Conservation (phyloP, 208 protist species). For the Wallacemonas sp. region DNA sequence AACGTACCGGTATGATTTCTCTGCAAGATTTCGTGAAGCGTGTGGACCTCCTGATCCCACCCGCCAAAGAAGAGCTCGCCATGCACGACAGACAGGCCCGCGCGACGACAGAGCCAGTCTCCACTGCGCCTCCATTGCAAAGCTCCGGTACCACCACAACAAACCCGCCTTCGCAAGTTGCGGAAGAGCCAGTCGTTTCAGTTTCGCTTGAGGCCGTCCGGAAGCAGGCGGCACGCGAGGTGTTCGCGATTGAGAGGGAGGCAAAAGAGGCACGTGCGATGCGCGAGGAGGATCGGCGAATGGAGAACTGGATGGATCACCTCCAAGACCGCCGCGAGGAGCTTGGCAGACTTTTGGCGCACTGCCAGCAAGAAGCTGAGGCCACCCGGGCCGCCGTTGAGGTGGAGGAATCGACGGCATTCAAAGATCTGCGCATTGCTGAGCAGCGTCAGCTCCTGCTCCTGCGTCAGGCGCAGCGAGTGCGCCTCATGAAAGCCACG, state of each 20-base stretch:
- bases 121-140: background rate
- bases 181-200: too few relatives aligned
- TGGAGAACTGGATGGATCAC: slow-evolving; percentile 21
- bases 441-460: slow-evolving; percentile 23
- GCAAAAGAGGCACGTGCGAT: slow-evolving; percentile 34
- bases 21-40: slow-evolving; percentile 55
- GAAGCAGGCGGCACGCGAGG: slow-evolving; percentile 26
- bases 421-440: slow-evolving; percentile 20
- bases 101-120: background rate
- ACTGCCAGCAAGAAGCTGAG: slow-evolving; percentile 19
- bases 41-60: slow-evolving; percentile 43
- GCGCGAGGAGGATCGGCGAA: slow-evolving; percentile 47
- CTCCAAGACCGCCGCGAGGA: slow-evolving; percentile 25
- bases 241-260: slow-evolving; percentile 30
- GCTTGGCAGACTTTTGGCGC: slow-evolving; percentile 17
- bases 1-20: slow-evolving; percentile 28
- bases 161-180: too few relatives aligned
- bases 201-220: slow-evolving; percentile 20
- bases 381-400: background rate
- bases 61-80: slow-evolving; percentile 13
- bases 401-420: slow-evolving; percentile 16
- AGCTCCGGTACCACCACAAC: too few relatives aligned
- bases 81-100: background rate
- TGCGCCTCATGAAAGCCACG: slow-evolving; percentile 35
- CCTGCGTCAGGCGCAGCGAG: slow-evolving; percentile 25